Percentiles rank a stretch among this genome's conserved stretches.
Evolutionary conservation across 148 eudicot genomes (phyloP).

Genomic region (Vaccinium vitisidaea): DNA sequence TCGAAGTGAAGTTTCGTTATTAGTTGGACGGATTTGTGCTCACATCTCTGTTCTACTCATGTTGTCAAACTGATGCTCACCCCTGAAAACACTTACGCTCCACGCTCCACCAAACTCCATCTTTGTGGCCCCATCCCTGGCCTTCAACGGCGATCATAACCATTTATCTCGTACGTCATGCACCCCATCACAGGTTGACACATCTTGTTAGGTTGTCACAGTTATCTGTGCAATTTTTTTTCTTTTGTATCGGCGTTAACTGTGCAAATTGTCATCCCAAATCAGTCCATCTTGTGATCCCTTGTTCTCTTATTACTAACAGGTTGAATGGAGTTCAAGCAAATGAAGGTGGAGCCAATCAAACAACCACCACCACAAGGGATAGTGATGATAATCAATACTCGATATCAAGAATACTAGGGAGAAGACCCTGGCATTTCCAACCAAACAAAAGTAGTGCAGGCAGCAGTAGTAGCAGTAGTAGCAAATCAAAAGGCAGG

Average conservation of each 20-base stretch:
- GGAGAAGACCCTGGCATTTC: constrained; percentile 13
- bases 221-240: no score
- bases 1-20: background rate
- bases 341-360: background rate
- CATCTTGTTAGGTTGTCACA: no score
- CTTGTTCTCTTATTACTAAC: background rate
- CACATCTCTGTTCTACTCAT: background rate
- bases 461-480: background rate
- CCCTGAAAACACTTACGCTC: no score
- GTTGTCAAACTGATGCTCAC: background rate
- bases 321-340: background rate
- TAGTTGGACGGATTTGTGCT: background rate
- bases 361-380: background rate
- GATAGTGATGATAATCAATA: background rate
- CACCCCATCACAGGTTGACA: no score
- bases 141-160: no score
- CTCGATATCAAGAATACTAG: constrained; percentile 1
- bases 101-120: no score
- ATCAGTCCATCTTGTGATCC: background rate
- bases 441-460: background rate
- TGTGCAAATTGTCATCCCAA: no score
- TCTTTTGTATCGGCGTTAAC: no score
- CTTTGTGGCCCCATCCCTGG: no score
- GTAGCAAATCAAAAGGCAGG: constrained; percentile 3
- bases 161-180: no score